A percentile compares a stretch with the other conserved stretches of the same genome.
Conservation (phyloP, 176 grass and related monocot species). For the Luzula sylvatica region DNA sequence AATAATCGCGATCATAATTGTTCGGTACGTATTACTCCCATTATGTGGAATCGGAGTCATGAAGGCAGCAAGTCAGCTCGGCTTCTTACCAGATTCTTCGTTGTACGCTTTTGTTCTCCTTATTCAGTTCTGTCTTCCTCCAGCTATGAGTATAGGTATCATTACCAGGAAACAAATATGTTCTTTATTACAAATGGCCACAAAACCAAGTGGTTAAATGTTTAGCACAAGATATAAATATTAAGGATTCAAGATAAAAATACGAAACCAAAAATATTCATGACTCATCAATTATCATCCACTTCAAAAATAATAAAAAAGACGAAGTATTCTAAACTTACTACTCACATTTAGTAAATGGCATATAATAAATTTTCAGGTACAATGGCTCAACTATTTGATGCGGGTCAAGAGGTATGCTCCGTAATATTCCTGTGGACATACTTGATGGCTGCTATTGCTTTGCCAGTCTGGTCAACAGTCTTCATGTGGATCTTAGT, state of each 20-base stretch:
- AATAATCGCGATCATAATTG: conserved; percentile 21
- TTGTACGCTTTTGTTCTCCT: conserved; percentile 46
- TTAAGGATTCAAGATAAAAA: too few relatives aligned
- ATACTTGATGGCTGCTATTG: conserved; percentile 3
- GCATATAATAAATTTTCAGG: background rate
- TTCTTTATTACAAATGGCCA: too few relatives aligned
- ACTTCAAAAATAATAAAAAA: too few relatives aligned
- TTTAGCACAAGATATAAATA: too few relatives aligned
- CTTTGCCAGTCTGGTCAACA: conserved; percentile 20
- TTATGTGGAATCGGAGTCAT: conserved; percentile 39
- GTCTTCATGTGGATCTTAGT: conserved; percentile 13
- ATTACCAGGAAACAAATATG: too few relatives aligned
- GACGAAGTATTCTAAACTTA: too few relatives aligned
- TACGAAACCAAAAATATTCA: too few relatives aligned
- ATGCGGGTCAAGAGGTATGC: conserved; percentile 24
- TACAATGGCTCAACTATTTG: conserved; percentile 28
- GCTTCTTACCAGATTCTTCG: conserved; percentile 54
- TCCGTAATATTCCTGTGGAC: conserved; percentile 28
- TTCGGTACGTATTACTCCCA: conserved; percentile 33
- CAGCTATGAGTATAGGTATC: conserved; percentile 46
- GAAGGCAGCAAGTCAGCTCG: conserved; percentile 27
- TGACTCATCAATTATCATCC: too few relatives aligned
- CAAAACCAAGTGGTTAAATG: too few relatives aligned
- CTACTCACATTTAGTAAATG: background rate
- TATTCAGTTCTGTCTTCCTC: conserved; percentile 47